Base-by-base conservation (phyloP, 2,329 filamentous ascomycete species). In the Hypoxylon sp. region DNA sequence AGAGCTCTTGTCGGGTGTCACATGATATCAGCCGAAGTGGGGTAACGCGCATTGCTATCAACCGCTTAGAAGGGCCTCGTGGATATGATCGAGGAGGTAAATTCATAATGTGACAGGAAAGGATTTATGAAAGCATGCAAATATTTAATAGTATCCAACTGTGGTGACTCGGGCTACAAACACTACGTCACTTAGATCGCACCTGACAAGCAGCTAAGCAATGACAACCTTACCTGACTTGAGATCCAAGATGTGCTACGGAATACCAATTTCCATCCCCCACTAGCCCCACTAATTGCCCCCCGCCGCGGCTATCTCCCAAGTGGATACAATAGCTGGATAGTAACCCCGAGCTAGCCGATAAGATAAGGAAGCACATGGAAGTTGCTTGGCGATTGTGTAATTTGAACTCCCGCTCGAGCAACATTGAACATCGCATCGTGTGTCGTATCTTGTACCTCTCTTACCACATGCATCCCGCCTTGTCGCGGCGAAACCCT, bases 281-380 rank as follows among this genome's bases (percentile, higher is more conserved):
- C 36, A 40, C 7, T 40, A 40, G 36, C 16, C 36, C 36, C 42
- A 24, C 54, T 32, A 36, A 51, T 50, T 3, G 24, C 44, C 46
- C 56, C 38, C 56, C 56, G 45, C 61, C 24, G 51, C 56, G 58
- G 45, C 54, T 55, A 45, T 20, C 26, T 30, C 28, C 40, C 24
- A n/a, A n/a, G n/a, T n/a, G n/a, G 28, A 2, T 56, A 55, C 40
- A 28, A n/a, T n/a, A n/a, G n/a, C n/a, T 53, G 11, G 46, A 32
- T 11, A 40, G 16, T 16, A 18, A 48, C 12, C 30, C 64, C 56
- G 51, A 59, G 52, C 53, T 62, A 59, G 51, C 61, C 54, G 65
- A 68, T 68, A 68, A 68, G 65, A 68, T 68, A 68, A 68, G 59
- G 20, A 52, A 48, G 22, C 40, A 48, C 59, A 38, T 58, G 38